These are phyloP conservation scores for Coemansia sp. DNA, from an alignment of 192 early-diverging fungal species.

Conservation along the genomic window DNA sequence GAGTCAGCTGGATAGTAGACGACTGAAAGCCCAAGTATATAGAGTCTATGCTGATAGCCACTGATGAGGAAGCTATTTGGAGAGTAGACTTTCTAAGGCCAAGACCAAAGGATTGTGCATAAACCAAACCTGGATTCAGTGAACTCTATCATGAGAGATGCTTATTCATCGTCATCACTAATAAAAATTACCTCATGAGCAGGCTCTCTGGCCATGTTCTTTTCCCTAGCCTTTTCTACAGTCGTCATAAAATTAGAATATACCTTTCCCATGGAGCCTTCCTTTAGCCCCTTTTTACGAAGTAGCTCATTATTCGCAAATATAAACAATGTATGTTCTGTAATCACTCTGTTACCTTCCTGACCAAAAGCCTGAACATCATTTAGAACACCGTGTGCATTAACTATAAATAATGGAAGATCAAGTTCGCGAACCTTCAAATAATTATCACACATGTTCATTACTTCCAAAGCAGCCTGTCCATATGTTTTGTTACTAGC, in stretches of 20 bases:
- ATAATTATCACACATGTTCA: neutral
- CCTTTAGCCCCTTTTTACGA: no score
- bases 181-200: no score
- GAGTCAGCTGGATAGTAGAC: neutral
- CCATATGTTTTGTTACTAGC: neutral
- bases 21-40: neutral
- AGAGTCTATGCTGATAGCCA: neutral
- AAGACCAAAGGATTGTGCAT: neutral
- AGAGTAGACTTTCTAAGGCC: neutral
- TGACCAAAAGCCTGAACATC: neutral
- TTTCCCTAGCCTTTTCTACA: no score
- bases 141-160: no score
- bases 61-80: no score
- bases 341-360: no score
- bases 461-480: neutral
- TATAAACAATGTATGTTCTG: no score
- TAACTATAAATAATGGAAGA: neutral
- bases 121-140: neutral
- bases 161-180: no score
- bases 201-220: no score
- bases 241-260: no score
- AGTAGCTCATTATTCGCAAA: no score
- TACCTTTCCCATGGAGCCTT: no score
- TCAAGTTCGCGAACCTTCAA: neutral
- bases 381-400: neutral